phyloP scores from a whole-genome alignment of 305 asterid species.

The Rubia tinctorum region DNA sequence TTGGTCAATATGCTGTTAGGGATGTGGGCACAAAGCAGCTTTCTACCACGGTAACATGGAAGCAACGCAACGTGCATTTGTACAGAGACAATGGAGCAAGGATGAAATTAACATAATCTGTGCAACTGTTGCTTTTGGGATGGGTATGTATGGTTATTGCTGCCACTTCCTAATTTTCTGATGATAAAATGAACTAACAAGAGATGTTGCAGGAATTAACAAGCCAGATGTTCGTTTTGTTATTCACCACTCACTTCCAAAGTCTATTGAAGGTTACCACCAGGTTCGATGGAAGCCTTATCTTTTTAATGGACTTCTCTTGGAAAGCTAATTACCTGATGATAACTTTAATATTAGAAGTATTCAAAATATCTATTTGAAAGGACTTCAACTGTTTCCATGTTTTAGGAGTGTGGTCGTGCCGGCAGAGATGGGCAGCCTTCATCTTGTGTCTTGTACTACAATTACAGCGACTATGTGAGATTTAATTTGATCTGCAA shows the following conservation, averaged over 20 bases:
- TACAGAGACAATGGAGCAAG: conserved; percentile 97
- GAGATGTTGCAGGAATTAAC: conserved; percentile 70
- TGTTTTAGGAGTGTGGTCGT: conserved; percentile 97
- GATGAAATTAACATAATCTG: conserved; percentile 94
- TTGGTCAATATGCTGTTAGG: conserved; percentile 44
- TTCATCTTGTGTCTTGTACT: conserved; percentile 89
- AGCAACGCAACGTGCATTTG: conserved; percentile 60
- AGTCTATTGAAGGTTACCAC: conserved; percentile 97
- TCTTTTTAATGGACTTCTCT: conserved; percentile 18
- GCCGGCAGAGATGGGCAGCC: conserved; percentile 99
- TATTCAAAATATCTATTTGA: conserved; percentile 1
- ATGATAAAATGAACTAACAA: conserved; percentile 28
- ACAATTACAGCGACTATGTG: conserved; percentile 93
- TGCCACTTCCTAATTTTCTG: conserved; percentile 23
- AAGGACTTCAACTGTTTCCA: conserved; percentile 12
- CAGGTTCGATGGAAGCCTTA: conserved; percentile 49
- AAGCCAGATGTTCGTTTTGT: conserved; percentile 99
- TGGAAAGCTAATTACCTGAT: not conserved
- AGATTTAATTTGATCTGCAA: conserved; percentile 31
- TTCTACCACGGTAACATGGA: conserved; percentile 98
- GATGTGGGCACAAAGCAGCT: conserved; percentile 78
- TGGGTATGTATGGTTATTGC: conserved; percentile 54
- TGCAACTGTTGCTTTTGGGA: conserved; percentile 98
- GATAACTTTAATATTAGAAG: not conserved
- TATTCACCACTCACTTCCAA: conserved; percentile 98